Base-by-base conservation (phyloP, 1,139 yeast genomes). In the Yamadazyma dendronema region DNA sequence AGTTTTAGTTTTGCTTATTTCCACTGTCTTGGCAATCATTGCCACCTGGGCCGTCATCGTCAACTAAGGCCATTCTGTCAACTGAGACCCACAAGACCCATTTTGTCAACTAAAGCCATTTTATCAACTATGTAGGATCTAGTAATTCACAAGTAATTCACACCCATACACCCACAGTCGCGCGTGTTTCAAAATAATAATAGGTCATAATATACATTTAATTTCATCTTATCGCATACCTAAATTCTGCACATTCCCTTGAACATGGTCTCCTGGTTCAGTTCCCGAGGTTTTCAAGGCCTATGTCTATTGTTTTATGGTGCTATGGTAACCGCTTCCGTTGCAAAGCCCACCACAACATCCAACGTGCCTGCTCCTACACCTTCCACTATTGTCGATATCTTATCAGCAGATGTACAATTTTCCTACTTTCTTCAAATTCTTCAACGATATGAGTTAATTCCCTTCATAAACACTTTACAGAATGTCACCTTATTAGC, bases 401-500 rank as follows among this genome's bases (percentile, higher is more conserved):
- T 89, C 8, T 66, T 92, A 26, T 85, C 96, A 0, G 61, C 79
- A 4, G 77, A 84, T 42, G 84, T 81, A 0, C 83, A 87, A 52
- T 90, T 81, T 61, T 81, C 95, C 17, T 72, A 73, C 36, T 79
- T 90, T 41, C 61, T 90, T 16, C 64, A 81, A 34, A 65, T 78
- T 19, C 51, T 90, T 3, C 97, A 90, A 55, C 63, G 74, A 35
- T 67, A 72, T 32, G 94, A 84, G 10, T 62, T 85, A 43, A 67
- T 92, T 1, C 94, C 95, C 1, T 60, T 65, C 24, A 59, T 92
- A 35, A 90, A 88, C 56, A 65, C 66, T 26, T 60, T 84, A 43
- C 64, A 68, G 26, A 84, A 89, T 55, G 74, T 83, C 36, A 88
- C 97, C 0, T 62, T 90, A 14, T 57, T 88, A 32, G 97, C 97